Conservation (phyloP, 2,329 filamentous ascomycete species). For the Fusarium paranaense region DNA sequence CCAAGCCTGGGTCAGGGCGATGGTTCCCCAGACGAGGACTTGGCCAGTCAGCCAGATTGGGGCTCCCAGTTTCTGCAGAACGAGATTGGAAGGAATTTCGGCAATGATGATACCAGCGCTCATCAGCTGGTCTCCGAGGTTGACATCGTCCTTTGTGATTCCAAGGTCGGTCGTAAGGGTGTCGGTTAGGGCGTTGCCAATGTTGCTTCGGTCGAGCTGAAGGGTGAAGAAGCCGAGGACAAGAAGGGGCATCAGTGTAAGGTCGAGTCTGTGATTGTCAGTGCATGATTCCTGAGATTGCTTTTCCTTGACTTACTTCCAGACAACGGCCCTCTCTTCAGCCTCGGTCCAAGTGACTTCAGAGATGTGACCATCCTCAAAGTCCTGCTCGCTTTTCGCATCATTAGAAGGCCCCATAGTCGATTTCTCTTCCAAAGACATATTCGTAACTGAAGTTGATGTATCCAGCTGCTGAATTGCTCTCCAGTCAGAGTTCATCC, state of each 20-base stretch:
- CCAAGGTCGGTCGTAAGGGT: constrained; percentile 59
- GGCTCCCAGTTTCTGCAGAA: constrained; percentile 31
- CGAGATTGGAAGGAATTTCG: constrained; percentile 44
- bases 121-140: constrained; percentile 61
- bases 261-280: constrained; percentile 40
- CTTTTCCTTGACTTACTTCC: constrained; percentile 36
- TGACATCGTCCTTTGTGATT: constrained; percentile 62
- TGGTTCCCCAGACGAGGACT: constrained; percentile 29
- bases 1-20: constrained; percentile 32
- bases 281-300: background rate
- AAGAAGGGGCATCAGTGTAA: constrained; percentile 58
- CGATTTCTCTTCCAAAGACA: background rate
- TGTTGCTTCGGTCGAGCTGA: constrained; percentile 51
- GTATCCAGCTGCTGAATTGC: background rate
- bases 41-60: constrained; percentile 35
- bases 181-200: constrained; percentile 63
- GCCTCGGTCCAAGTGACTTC: constrained; percentile 20
- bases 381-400: background rate
- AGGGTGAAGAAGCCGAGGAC: constrained; percentile 60
- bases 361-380: background rate
- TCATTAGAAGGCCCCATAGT: background rate
- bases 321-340: constrained; percentile 12
- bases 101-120: constrained; percentile 60
- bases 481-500: background rate
- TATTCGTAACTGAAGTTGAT: background rate